phyloP scores from a whole-genome alignment of 1,139 yeast genomes.

The Taphrina confusa region DNA sequence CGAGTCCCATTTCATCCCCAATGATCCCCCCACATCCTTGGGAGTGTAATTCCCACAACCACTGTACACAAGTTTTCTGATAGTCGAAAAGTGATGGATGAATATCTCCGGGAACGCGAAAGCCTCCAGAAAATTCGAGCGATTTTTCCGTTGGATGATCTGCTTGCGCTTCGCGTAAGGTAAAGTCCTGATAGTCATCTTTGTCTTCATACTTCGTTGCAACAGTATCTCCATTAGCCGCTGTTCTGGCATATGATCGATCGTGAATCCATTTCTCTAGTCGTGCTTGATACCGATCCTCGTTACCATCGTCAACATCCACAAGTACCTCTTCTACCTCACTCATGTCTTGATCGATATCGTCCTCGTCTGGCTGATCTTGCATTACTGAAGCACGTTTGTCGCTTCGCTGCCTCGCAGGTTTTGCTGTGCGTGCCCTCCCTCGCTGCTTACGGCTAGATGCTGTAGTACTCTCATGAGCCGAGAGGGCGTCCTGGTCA shows the following conservation, averaged over 20 bases:
- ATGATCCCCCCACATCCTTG: conserved; percentile 92
- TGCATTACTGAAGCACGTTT: background rate
- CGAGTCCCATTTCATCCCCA: conserved; percentile 98
- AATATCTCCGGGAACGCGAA: conserved; percentile 84
- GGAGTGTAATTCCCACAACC: conserved; percentile 75
- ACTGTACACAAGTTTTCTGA: conserved; percentile 81
- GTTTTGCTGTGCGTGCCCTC: background rate
- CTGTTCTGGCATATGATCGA: conserved; percentile 40
- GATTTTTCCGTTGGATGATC: conserved; percentile 81
- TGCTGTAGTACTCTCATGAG: too few relatives aligned
- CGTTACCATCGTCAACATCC: conserved; percentile 74
- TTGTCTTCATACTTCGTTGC: conserved; percentile 37
- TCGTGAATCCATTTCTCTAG: conserved; percentile 60
- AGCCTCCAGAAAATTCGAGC: conserved; percentile 67
- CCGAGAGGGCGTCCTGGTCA: too few relatives aligned
- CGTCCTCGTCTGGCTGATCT: background rate
- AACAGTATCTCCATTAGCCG: conserved; percentile 42
- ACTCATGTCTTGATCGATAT: background rate
- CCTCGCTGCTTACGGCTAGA: background rate
- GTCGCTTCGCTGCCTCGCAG: too few relatives aligned
- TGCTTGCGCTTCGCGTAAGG: conserved; percentile 60
- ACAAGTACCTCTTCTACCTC: conserved; percentile 37
- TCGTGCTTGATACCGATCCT: conserved; percentile 59
- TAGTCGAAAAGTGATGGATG: conserved; percentile 84
- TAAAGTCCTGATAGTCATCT: conserved; percentile 42